These are phyloP conservation scores for Hippophae tibetana DNA, from an alignment of 306 rosid genomes.

Conservation along the genomic window DNA sequence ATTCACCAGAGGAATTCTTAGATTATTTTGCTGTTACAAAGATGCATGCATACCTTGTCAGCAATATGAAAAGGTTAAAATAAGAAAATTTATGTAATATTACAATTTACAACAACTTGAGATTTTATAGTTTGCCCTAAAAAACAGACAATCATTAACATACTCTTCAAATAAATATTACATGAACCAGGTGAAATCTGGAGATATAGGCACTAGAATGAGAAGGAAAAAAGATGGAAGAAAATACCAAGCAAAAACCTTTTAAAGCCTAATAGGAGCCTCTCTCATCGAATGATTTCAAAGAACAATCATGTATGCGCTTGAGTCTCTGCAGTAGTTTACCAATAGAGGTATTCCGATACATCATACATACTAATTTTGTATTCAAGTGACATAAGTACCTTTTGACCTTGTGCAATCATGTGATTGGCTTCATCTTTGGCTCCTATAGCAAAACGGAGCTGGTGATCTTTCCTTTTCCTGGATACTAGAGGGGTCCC, in stretches of 20 bases:
- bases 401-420: constrained; percentile 39
- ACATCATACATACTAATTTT: constrained; percentile 15
- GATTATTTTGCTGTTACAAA: constrained; percentile 43
- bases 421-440: constrained; percentile 28
- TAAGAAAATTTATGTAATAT: neutral
- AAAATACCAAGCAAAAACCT: neutral
- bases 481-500: constrained; percentile 36
- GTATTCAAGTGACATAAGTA: constrained; percentile 22
- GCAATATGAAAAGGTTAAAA: constrained; percentile 5
- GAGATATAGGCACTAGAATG: neutral
- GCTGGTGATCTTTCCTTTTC: constrained; percentile 40
- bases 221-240: neutral
- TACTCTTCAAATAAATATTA: neutral
- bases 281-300: neutral
- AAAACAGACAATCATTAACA: neutral
- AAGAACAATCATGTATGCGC: neutral
- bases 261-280: neutral
- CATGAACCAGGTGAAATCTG: neutral
- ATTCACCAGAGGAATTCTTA: constrained; percentile 21
- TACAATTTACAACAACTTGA: neutral
- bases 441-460: constrained; percentile 23
- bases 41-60: constrained; percentile 5
- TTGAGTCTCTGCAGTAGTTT: neutral
- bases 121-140: neutral
- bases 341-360: constrained; percentile 1